Percentiles rank a stretch among this genome's conserved stretches.
phyloP scores from a whole-genome alignment of 2,329 filamentous ascomycete species.

The Colletotrichum truncatum region DNA sequence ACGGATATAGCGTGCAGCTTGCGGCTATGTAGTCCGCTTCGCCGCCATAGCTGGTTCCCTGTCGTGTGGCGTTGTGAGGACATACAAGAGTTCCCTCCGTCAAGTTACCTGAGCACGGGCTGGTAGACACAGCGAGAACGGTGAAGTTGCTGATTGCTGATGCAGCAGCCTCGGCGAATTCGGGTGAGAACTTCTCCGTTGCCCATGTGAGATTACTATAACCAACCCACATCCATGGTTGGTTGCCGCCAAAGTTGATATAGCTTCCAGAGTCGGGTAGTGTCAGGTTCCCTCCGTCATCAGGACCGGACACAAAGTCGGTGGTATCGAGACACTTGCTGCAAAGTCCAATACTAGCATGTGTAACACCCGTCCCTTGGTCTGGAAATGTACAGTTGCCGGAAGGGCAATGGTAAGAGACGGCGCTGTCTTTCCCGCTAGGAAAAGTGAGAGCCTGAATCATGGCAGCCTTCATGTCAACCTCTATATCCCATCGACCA shows the following conservation, averaged over 20 bases:
- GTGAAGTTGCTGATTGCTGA: slow-evolving; percentile 20
- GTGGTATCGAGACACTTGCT: slow-evolving; percentile 23
- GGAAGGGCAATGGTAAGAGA: slow-evolving; percentile 2
- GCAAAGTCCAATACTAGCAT: slow-evolving; percentile 22
- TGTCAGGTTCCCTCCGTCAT: neutral
- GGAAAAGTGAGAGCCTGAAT: slow-evolving; percentile 39
- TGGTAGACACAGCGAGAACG: slow-evolving; percentile 10
- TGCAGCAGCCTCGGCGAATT: neutral
- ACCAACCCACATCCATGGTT: slow-evolving; percentile 27
- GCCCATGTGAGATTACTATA: slow-evolving; percentile 20
- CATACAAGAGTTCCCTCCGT: neutral
- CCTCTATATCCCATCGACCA: slow-evolving; percentile 34
- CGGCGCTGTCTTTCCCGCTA: slow-evolving; percentile 32
- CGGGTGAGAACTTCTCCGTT: neutral
- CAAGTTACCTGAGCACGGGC: neutral
- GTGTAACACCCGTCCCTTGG: slow-evolving; percentile 17
- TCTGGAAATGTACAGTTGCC: slow-evolving; percentile 25
- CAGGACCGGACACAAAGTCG: slow-evolving; percentile 8
- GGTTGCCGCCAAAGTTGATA: slow-evolving; percentile 2
- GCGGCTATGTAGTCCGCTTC: slow-evolving; percentile 9
- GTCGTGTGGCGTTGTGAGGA: slow-evolving; percentile 2
- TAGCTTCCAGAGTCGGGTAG: neutral
- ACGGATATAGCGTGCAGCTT: slow-evolving; percentile 13
- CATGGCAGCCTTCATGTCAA: slow-evolving; percentile 42
- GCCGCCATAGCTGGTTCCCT: neutral